These are phyloP conservation scores for Pseudozyma tsukubaensis DNA, from an alignment of 1,284 basidiomycete genomes.

Conservation along the genomic window DNA sequence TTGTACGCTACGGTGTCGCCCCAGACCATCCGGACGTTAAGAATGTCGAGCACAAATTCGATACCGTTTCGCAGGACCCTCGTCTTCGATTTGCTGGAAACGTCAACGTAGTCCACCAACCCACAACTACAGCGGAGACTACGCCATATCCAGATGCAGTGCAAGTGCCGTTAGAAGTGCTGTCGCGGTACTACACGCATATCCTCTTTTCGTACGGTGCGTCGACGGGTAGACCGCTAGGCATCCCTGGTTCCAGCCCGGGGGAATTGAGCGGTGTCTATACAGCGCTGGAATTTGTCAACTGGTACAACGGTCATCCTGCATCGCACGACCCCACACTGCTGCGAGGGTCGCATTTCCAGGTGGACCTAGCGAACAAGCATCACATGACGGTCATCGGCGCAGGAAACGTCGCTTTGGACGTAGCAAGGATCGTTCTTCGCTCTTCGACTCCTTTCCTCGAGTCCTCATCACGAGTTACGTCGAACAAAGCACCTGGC, in stretches of 20 bases:
- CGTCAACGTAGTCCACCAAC: constrained; percentile 76
- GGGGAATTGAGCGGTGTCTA: constrained; percentile 73
- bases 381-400: constrained; percentile 86
- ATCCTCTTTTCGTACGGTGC: constrained; percentile 85
- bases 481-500: constrained; percentile 37
- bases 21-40: constrained; percentile 99
- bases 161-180: constrained; percentile 74
- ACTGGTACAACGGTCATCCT: constrained; percentile 98
- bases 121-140: constrained; percentile 35
- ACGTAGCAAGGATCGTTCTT: constrained; percentile 90
- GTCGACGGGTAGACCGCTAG: constrained; percentile 72
- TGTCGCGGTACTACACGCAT: constrained; percentile 81
- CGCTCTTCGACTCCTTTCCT: constrained; percentile 61
- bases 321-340: constrained; percentile 60
- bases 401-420: constrained; percentile 95
- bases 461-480: constrained; percentile 17
- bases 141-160: constrained; percentile 72
- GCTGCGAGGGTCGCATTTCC: constrained; percentile 16
- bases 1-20: constrained; percentile 95
- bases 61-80: constrained; percentile 70
- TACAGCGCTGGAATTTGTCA: constrained; percentile 86
- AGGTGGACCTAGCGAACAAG: constrained; percentile 73
- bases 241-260: constrained; percentile 72
- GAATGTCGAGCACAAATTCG: constrained; percentile 98
- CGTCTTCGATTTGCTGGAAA: constrained; percentile 81